Conservation (phyloP, 768 basidiomycete species). For the Paxillus involutus region DNA sequence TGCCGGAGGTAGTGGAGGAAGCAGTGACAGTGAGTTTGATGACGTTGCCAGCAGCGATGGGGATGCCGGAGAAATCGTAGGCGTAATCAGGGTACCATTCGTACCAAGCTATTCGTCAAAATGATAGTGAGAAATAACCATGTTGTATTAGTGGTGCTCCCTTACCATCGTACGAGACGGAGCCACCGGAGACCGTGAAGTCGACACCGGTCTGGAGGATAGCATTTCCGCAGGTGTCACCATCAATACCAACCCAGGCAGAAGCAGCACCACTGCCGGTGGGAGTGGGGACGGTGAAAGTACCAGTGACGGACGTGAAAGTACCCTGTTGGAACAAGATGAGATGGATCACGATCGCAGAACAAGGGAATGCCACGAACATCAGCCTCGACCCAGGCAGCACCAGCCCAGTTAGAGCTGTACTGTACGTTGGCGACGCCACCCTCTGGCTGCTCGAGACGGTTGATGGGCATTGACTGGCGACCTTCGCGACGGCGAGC, state of each 20-base stretch:
- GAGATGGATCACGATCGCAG: background rate
- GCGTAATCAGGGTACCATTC: slow-evolving; percentile 20
- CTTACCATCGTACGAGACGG: slow-evolving; percentile 14
- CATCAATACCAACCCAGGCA: slow-evolving; percentile 27
- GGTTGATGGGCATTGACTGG: slow-evolving; percentile 11
- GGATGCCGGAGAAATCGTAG: slow-evolving; percentile 13
- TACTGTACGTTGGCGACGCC: slow-evolving; percentile 10
- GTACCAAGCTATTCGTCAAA: slow-evolving; percentile 19
- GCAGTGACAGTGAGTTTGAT: slow-evolving; percentile 17
- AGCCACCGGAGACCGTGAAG: slow-evolving; percentile 1
- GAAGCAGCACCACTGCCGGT: slow-evolving; percentile 11
- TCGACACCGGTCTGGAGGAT: slow-evolving; percentile 22
- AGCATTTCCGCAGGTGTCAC: slow-evolving; percentile 9
- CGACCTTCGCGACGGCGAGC: slow-evolving; percentile 13
- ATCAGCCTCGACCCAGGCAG: slow-evolving; percentile 2
- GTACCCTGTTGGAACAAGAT: slow-evolving; percentile 13
- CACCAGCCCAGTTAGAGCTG: slow-evolving; percentile 20
- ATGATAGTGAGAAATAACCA: background rate
- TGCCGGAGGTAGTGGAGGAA: slow-evolving; percentile 18
- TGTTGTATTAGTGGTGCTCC: no score
- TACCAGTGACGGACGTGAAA: slow-evolving; percentile 18
- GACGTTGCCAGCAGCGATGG: slow-evolving; percentile 14
- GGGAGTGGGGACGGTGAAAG: slow-evolving; percentile 19
- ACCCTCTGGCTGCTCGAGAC: background rate
- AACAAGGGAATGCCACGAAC: slow-evolving; percentile 6